phyloP scores from a whole-genome alignment of 139 green algal species.

The Micractinium sp. region DNA sequence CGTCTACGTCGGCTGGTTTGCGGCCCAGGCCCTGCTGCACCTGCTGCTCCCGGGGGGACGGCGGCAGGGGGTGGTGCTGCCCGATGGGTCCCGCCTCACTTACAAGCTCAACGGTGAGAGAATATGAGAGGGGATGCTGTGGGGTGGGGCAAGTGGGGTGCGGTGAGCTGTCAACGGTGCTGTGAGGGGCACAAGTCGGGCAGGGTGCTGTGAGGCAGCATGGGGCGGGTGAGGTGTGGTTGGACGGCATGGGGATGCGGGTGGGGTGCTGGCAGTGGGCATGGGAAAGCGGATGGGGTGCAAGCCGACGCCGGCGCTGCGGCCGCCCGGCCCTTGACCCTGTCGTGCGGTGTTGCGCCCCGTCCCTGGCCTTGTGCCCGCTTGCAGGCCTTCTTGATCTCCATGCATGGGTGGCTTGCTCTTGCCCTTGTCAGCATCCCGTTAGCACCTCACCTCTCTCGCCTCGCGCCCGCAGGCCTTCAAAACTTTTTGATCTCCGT shows the following conservation, averaged over 20 bases:
- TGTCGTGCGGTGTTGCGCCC: not conserved
- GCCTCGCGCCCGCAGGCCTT: constrained; percentile 72
- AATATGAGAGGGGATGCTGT: not conserved
- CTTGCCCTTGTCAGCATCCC: not conserved
- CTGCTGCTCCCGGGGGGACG: constrained; percentile 76
- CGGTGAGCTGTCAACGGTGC: not conserved
- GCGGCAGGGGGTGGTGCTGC: constrained; percentile 66
- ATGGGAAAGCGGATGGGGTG: not conserved
- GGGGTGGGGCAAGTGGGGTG: not conserved
- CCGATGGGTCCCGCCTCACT: constrained; percentile 61
- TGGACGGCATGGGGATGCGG: too few relatives aligned
- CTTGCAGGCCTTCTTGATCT: too few relatives aligned
- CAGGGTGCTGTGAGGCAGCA: not conserved
- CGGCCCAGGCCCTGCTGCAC: constrained; percentile 74
- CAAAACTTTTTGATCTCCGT: constrained; percentile 62
- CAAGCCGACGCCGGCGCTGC: too few relatives aligned
- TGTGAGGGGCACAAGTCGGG: not conserved
- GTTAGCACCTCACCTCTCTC: too few relatives aligned
- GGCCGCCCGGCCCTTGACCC: not conserved
- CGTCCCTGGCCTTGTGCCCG: too few relatives aligned
- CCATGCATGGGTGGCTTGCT: too few relatives aligned
- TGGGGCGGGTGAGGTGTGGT: not conserved
- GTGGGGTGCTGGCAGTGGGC: not conserved
- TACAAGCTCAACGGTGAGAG: constrained; percentile 90
- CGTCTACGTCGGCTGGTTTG: constrained; percentile 72